These are phyloP conservation scores for Paracoccidioides brasiliensis DNA, from an alignment of 2,329 filamentous ascomycete species.

Conservation along the genomic window DNA sequence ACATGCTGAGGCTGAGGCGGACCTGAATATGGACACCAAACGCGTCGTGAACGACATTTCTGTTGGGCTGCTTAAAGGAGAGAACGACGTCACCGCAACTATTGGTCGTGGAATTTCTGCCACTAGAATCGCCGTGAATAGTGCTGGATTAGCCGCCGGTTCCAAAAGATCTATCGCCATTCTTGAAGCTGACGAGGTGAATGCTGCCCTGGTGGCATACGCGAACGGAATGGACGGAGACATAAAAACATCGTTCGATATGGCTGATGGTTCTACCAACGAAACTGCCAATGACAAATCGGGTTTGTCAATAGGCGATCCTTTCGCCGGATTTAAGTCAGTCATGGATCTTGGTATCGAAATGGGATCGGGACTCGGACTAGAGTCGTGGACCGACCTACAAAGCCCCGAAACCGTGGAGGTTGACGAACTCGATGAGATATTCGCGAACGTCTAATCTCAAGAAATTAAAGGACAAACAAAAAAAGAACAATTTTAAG, in stretches of 20 bases:
- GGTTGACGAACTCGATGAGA: slow-evolving; percentile 80
- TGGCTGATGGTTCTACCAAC: background rate
- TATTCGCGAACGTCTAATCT: slow-evolving; percentile 60
- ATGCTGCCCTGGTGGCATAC: slow-evolving; percentile 31
- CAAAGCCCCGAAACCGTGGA: slow-evolving; percentile 77
- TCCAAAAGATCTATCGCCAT: slow-evolving; percentile 10
- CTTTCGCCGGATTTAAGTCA: slow-evolving; percentile 15
- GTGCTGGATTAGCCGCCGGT: background rate
- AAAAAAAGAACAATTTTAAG: background rate
- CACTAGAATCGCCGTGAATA: background rate
- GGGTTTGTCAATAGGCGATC: background rate
- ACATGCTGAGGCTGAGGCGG: slow-evolving; percentile 17
- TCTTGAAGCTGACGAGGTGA: slow-evolving; percentile 27
- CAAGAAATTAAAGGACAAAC: too few species aligned
- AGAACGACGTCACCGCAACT: slow-evolving; percentile 1
- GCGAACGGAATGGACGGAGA: slow-evolving; percentile 20
- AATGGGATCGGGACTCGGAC: slow-evolving; percentile 29
- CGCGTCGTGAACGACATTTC: slow-evolving; percentile 23
- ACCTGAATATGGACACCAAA: slow-evolving; percentile 3
- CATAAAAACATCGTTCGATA: background rate
- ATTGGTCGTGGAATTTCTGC: slow-evolving; percentile 1
- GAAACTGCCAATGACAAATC: background rate
- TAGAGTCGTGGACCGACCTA: slow-evolving; percentile 46
- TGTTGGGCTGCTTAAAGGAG: slow-evolving; percentile 10
- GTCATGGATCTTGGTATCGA: slow-evolving; percentile 24